These are phyloP conservation scores for Leishmania major DNA, from an alignment of 208 protist genomes.

Conservation along the genomic window DNA sequence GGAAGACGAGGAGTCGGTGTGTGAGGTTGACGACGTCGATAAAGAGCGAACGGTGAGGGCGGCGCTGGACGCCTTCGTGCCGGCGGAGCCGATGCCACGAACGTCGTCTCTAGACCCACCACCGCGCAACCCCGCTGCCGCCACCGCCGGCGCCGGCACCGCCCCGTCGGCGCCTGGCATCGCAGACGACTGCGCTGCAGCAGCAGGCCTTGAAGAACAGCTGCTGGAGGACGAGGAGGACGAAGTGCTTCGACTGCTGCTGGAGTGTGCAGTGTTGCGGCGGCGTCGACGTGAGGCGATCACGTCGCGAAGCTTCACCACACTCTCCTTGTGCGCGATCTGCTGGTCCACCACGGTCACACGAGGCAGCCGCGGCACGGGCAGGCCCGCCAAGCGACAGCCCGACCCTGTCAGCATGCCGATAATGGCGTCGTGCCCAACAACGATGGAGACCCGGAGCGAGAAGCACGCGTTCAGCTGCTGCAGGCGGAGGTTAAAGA, in stretches of 20 bases:
- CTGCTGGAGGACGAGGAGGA: constrained; percentile 27
- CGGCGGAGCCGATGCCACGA: background rate
- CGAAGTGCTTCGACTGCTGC: constrained; percentile 29
- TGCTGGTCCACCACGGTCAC: constrained; percentile 64
- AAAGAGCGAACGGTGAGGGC: background rate
- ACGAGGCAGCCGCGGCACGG: constrained; percentile 61
- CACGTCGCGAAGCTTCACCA: constrained; percentile 67
- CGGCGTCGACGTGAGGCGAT: constrained; percentile 45
- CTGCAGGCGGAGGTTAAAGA: constrained; percentile 84
- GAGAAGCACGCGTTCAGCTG: constrained; percentile 89
- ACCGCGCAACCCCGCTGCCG: background rate
- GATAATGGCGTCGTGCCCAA: constrained; percentile 75
- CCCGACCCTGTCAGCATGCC: constrained; percentile 82
- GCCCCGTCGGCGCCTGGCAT: background rate
- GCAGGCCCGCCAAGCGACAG: constrained; percentile 73
- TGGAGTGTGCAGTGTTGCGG: constrained; percentile 12
- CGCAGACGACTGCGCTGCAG: background rate
- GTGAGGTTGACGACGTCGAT: background rate
- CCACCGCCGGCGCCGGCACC: background rate
- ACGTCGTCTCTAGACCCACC: background rate
- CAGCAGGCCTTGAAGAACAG: constrained; percentile 1
- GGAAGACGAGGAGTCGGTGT: background rate
- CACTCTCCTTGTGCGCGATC: constrained; percentile 61
- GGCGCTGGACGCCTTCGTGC: background rate
- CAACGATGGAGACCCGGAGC: constrained; percentile 71